phyloP scores from a whole-genome alignment of 345 rosid species.

The Pseudoturritis turrita region DNA sequence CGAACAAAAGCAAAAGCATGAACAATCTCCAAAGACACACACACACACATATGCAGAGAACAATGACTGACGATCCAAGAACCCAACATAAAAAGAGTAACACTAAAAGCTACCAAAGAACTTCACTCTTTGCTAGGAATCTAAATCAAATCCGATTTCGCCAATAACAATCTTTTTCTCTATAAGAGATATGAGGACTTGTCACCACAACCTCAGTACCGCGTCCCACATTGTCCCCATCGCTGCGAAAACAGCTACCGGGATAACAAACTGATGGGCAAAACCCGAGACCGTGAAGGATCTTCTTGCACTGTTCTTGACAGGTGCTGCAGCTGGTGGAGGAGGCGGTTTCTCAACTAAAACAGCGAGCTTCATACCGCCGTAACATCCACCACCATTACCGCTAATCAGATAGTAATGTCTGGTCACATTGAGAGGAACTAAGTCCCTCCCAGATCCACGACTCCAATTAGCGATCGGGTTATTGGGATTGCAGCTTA shows the following conservation, averaged over 20 bases:
- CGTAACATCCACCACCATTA: slow-evolving; percentile 82
- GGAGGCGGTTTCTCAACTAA: slow-evolving; percentile 66
- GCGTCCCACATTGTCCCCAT: slow-evolving; percentile 9
- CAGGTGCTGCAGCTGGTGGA: slow-evolving; percentile 54
- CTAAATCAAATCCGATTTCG: background rate
- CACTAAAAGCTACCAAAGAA: background rate
- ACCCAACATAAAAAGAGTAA: background rate
- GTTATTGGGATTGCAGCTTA: slow-evolving; percentile 60
- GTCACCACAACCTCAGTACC: slow-evolving; percentile 9
- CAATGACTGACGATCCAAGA: background rate
- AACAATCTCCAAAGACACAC: background rate
- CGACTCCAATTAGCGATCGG: slow-evolving; percentile 76
- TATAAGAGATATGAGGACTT: background rate
- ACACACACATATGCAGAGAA: background rate
- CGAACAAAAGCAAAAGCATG: slow-evolving; percentile 2
- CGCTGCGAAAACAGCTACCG: background rate
- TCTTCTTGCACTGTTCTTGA: slow-evolving; percentile 24
- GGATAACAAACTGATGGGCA: background rate
- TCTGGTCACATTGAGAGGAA: slow-evolving; percentile 76
- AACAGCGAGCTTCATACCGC: slow-evolving; percentile 71
- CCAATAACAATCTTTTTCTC: background rate
- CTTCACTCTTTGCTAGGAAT: background rate
- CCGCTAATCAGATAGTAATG: slow-evolving; percentile 76
- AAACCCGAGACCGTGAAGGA: background rate
- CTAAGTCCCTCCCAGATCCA: slow-evolving; percentile 91